Evolutionary conservation across 140 eudicot genomes (phyloP).

Genomic region (Anethum foeniculum): DNA sequence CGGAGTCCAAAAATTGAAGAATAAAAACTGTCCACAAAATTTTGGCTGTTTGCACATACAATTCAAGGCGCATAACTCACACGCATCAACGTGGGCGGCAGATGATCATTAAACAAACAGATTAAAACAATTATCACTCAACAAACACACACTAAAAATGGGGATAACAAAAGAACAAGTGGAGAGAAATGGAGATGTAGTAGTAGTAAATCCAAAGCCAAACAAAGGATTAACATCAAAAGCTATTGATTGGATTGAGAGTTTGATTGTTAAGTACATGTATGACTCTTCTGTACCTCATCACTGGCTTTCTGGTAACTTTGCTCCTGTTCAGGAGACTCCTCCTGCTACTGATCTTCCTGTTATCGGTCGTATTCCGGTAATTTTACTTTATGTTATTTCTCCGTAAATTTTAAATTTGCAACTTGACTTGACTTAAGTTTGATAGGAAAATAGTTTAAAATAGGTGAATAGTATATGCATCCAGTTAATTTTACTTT

Average conservation of each 20-base stretch:
- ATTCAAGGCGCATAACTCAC: neutral
- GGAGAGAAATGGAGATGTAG: neutral
- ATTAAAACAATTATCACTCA: neutral
- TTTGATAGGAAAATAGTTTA: too few relatives aligned
- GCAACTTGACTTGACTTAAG: too few relatives aligned
- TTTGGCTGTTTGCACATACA: neutral
- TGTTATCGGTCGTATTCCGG: slow-evolving; percentile 77
- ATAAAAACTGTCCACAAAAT: neutral
- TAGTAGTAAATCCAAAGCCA: neutral
- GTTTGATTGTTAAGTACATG: neutral
- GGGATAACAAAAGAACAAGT: neutral
- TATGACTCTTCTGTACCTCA: neutral
- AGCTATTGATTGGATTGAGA: slow-evolving; percentile 2
- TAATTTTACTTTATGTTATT: slow-evolving; percentile 1
- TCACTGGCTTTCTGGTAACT: slow-evolving; percentile 5
- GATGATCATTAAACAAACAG: neutral
- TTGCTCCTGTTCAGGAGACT: slow-evolving; percentile 65
- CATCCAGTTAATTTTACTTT: too few relatives aligned
- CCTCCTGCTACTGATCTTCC: slow-evolving; percentile 63
- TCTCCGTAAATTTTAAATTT: too few relatives aligned
- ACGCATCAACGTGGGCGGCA: neutral
- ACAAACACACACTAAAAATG: neutral
- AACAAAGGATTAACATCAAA: neutral
- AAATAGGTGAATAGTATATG: too few relatives aligned
- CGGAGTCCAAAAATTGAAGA: too few relatives aligned